These are phyloP conservation scores for Colletotrichum lindemuthianum DNA, from an alignment of 2,329 filamentous ascomycete genomes.

Conservation along the genomic window DNA sequence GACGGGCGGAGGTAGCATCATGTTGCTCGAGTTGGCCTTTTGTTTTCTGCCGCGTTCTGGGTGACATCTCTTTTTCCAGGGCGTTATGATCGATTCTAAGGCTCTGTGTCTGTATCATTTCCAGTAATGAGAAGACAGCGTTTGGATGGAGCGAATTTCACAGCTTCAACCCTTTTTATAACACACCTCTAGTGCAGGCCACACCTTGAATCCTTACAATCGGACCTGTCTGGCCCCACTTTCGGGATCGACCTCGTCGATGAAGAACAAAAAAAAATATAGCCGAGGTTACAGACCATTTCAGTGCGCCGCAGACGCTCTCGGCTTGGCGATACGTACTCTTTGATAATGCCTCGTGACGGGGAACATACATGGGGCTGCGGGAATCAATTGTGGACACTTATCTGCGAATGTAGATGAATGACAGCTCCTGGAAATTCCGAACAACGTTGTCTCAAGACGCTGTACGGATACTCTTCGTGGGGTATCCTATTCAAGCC, in stretches of 20 bases:
- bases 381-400: constrained; percentile 5
- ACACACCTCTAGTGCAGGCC: constrained; percentile 20
- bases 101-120: background rate
- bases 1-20: background rate
- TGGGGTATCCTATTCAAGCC: constrained; percentile 26
- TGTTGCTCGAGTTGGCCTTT: background rate
- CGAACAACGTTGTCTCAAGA: constrained; percentile 17
- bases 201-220: constrained; percentile 30
- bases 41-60: background rate
- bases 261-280: constrained; percentile 22
- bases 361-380: constrained; percentile 6
- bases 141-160: background rate
- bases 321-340: constrained; percentile 4
- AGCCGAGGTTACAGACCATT: constrained; percentile 38
- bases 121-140: background rate
- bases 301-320: constrained; percentile 23
- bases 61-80: background rate
- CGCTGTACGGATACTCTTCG: background rate
- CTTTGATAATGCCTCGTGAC: constrained; percentile 12
- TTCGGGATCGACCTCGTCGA: constrained; percentile 35
- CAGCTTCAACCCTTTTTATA: constrained; percentile 25
- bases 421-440: constrained; percentile 8
- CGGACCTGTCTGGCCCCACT: constrained; percentile 34
- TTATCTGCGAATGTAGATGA: background rate
- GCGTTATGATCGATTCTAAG: background rate